These are phyloP conservation scores for Mrakiaceae sp. DNA, from an alignment of 1,284 basidiomycete species.

Conservation along the genomic window DNA sequence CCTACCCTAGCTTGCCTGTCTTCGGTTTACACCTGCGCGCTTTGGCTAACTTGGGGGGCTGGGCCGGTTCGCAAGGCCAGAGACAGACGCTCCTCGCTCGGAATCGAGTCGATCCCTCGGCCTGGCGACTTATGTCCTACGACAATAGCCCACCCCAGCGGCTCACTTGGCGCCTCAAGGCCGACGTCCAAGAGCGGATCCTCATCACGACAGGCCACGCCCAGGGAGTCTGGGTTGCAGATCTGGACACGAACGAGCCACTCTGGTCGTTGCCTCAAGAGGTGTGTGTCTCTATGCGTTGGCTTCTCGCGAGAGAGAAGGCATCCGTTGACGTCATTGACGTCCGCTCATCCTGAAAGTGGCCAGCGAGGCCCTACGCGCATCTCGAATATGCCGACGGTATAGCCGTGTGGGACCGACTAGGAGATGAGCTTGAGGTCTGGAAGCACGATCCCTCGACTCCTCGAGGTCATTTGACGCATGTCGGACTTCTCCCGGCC, in stretches of 20 bases:
- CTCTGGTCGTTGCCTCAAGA: neutral
- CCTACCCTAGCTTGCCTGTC: no score
- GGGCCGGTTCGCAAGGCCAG: neutral
- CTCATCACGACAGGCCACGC: neutral
- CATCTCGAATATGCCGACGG: conserved; percentile 4
- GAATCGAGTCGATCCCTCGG: neutral
- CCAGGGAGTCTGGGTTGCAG: neutral
- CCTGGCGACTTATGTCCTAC: neutral
- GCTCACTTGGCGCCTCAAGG: conserved; percentile 4
- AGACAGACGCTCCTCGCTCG: neutral
- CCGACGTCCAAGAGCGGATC: neutral
- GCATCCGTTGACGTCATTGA: no score
- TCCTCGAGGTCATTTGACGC: neutral
- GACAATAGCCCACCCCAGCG: no score
- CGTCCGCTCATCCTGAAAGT: no score
- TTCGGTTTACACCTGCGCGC: neutral
- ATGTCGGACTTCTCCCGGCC: neutral
- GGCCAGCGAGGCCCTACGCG: neutral
- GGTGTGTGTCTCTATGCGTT: no score
- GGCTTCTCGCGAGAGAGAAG: no score
- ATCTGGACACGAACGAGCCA: neutral
- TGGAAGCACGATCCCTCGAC: neutral
- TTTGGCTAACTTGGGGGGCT: neutral
- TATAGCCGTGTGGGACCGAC: neutral
- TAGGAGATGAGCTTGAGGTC: conserved; percentile 4